phyloP scores from a whole-genome alignment of 1,139 yeast genomes.

The Pichia sp. region DNA sequence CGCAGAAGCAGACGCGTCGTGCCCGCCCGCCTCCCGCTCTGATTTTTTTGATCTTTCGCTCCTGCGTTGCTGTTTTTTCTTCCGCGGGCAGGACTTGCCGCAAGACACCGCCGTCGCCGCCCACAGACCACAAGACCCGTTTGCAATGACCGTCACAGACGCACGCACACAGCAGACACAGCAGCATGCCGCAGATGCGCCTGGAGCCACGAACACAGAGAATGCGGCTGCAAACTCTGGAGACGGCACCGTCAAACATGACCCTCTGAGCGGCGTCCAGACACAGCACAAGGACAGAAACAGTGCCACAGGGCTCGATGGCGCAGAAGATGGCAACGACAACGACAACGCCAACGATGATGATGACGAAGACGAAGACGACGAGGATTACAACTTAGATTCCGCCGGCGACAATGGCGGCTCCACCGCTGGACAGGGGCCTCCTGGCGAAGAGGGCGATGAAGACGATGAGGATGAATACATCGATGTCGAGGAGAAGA shows the following conservation, averaged over 20 bases:
- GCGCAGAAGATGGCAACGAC: conserved; percentile 17
- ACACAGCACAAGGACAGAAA: no score
- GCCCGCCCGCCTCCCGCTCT: no score
- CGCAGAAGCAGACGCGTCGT: no score
- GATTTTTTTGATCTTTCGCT: no score
- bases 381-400: conserved; percentile 24
- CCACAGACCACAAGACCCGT: no score
- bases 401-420: no score
- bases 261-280: background rate
- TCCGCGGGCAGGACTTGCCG: no score
- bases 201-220: background rate
- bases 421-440: background rate
- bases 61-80: no score
- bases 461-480: conserved; percentile 24
- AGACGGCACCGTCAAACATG: no score
- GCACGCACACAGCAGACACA: background rate
- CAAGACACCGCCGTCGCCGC: no score
- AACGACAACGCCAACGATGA: conserved; percentile 19
- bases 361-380: conserved; percentile 26
- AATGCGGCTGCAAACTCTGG: background rate
- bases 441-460: conserved; percentile 19
- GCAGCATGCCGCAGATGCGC: background rate
- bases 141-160: background rate
- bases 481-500: conserved; percentile 27
- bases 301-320: no score